A percentile compares a stretch with the other conserved stretches of the same genome.
Evolutionary conservation across 2,329 filamentous ascomycete species (phyloP).

Genomic region (Xylaria sp.): DNA sequence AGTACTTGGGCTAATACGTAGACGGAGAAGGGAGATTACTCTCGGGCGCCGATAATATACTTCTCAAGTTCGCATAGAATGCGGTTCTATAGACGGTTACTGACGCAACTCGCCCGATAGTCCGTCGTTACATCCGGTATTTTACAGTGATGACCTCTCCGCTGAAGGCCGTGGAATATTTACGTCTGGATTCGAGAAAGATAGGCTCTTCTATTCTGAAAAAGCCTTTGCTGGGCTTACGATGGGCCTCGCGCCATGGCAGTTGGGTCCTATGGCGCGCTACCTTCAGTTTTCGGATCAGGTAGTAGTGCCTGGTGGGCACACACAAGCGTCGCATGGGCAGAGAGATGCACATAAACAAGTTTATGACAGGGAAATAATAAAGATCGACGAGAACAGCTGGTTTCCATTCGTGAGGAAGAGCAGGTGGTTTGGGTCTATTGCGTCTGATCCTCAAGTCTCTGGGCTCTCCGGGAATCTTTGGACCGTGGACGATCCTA

Average conservation of each 20-base stretch:
- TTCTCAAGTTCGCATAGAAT: background rate
- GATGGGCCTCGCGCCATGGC: background rate
- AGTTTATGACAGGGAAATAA: conserved; percentile 9
- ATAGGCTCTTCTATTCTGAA: conserved; percentile 23
- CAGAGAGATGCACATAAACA: background rate
- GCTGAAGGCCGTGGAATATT: background rate
- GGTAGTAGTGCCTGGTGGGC: conserved; percentile 20
- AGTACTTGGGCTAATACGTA: background rate
- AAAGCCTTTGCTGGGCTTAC: rapidly evolving
- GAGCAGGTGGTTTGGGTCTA: conserved; percentile 17
- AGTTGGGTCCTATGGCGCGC: conserved; percentile 18
- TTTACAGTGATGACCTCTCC: background rate
- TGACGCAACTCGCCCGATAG: conserved; percentile 16
- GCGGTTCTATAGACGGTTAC: background rate
- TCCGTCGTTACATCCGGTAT: conserved; percentile 22
- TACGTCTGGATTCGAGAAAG: background rate
- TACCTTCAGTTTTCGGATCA: conserved; percentile 2
- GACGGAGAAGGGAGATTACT: background rate
- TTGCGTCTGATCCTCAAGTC: background rate
- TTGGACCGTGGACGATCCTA: conserved; percentile 31
- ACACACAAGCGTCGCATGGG: background rate
- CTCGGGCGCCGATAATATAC: background rate
- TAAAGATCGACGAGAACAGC: conserved; percentile 25
- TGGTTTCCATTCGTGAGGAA: conserved; percentile 33
- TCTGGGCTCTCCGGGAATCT: background rate